Evolutionary conservation across 257 asterid genomes (phyloP).

Genomic region (Pogostemon cablin): DNA sequence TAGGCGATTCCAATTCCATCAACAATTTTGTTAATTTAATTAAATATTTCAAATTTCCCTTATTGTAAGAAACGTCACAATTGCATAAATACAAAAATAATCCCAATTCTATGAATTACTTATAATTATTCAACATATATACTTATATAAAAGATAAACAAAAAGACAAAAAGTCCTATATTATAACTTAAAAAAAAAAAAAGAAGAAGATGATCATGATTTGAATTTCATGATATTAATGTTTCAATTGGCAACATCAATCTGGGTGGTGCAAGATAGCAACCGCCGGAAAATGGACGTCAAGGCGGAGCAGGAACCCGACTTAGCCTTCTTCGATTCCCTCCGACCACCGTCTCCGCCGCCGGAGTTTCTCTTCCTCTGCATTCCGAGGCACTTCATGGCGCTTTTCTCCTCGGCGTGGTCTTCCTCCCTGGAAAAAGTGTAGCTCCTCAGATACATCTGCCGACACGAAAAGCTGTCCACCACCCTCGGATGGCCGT

Average conservation of each 20-base stretch:
- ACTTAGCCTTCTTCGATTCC: conserved; percentile 48
- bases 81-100: not conserved
- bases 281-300: conserved; percentile 64
- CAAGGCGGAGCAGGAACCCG: conserved; percentile 46
- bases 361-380: conserved; percentile 21
- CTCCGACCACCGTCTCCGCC: conserved; percentile 26
- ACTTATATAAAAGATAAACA: not conserved
- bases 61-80: not conserved
- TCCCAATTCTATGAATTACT: not conserved
- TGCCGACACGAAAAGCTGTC: conserved; percentile 87
- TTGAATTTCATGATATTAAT: not conserved
- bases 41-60: not conserved
- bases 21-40: not conserved
- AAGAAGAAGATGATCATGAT: not conserved
- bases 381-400: conserved; percentile 50
- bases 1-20: no score
- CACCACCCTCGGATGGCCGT: conserved; percentile 58
- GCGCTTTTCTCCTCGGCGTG: conserved; percentile 35
- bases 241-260: conserved; percentile 69
- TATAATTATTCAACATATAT: conserved; percentile 26
- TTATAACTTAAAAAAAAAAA: conserved; percentile 16
- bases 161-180: not conserved
- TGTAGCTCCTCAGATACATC: conserved; percentile 78
- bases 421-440: conserved; percentile 72
- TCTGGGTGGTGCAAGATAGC: conserved; percentile 77